A percentile compares a stretch with the other conserved stretches of the same genome.
phyloP scores from a whole-genome alignment of 2,329 filamentous ascomycete species.

The Fusarium robinianum region DNA sequence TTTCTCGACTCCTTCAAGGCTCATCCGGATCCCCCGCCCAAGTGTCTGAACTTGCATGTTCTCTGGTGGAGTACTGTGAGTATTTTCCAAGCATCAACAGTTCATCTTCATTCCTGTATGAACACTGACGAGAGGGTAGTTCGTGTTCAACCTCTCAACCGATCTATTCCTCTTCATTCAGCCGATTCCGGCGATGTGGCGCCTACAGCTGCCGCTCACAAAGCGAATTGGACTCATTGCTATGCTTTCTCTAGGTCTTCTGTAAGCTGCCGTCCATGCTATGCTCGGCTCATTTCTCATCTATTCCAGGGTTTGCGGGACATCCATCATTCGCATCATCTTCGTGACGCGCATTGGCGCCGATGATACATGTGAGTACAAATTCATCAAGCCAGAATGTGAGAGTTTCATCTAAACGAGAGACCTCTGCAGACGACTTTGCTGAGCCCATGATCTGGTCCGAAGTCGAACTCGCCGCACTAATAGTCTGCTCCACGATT shows the following conservation, averaged over 20 bases:
- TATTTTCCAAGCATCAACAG: too few relatives aligned
- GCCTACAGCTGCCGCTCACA: conserved; percentile 40
- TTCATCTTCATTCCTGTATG: too few relatives aligned
- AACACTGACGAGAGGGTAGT: too few relatives aligned
- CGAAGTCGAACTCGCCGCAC: conserved; percentile 38
- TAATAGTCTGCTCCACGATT: conserved; percentile 41
- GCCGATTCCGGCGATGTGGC: conserved; percentile 45
- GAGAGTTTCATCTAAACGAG: too few relatives aligned
- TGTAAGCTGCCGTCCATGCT: conserved; percentile 13
- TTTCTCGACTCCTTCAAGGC: conserved; percentile 36
- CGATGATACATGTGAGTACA: conserved; percentile 34
- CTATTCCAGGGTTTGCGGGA: conserved; percentile 30
- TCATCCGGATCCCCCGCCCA: conserved; percentile 19
- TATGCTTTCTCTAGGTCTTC: conserved; percentile 38
- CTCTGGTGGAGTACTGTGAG: conserved; percentile 42
- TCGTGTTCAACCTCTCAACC: conserved; percentile 43
- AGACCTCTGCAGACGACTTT: conserved; percentile 32
- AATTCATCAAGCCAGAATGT: too few relatives aligned
- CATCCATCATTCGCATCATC: conserved; percentile 37
- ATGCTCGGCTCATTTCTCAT: background rate
- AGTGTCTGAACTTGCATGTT: conserved; percentile 37
- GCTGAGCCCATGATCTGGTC: conserved; percentile 39
- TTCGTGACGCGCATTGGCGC: conserved; percentile 31
- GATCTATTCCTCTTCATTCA: conserved; percentile 45
- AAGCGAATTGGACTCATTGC: conserved; percentile 36